Percentiles rank a stretch among this genome's conserved stretches.
Conservation (phyloP, 805 yeast species). For the Wickerhamomyces hampshirensis region DNA sequence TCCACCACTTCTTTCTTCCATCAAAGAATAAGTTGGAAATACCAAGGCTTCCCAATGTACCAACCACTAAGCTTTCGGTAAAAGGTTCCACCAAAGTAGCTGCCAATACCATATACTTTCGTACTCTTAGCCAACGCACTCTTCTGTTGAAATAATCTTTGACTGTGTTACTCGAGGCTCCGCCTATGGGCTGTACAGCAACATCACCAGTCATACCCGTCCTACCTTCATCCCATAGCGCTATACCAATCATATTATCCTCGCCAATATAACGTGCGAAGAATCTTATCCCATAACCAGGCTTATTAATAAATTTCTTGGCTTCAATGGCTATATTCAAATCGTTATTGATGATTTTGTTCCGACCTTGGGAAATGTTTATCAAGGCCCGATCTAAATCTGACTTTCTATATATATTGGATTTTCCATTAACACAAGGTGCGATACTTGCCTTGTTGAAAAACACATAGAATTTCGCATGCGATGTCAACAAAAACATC, state of each 20-base stretch:
- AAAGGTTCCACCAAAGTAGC: constrained; percentile 87
- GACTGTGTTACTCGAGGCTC: constrained; percentile 32
- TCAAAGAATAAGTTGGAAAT: constrained; percentile 40
- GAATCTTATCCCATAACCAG: constrained; percentile 51
- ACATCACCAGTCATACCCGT: constrained; percentile 78
- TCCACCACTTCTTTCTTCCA: constrained; percentile 28
- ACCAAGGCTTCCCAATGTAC: constrained; percentile 60
- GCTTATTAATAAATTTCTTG: constrained; percentile 21
- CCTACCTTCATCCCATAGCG: constrained; percentile 70
- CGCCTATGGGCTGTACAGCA: constrained; percentile 68
- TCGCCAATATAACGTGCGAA: constrained; percentile 85
- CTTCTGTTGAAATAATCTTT: constrained; percentile 62
- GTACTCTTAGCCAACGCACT: constrained; percentile 79
- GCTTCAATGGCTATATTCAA: constrained; percentile 32
- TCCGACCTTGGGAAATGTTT: constrained; percentile 28
- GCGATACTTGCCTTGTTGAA: constrained; percentile 71
- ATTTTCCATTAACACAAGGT: constrained; percentile 90
- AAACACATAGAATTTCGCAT: constrained; percentile 78
- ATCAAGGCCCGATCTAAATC: constrained; percentile 57
- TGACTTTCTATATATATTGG: constrained; percentile 68
- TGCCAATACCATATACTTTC: constrained; percentile 80
- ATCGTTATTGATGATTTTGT: constrained; percentile 28
- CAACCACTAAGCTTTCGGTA: constrained; percentile 71
- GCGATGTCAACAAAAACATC: constrained; percentile 79
- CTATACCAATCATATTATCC: constrained; percentile 88